Percentiles rank a stretch among this genome's conserved stretches.
phyloP scores from a whole-genome alignment of 2,329 filamentous ascomycete species.

The Aspergillus aculeatus region DNA sequence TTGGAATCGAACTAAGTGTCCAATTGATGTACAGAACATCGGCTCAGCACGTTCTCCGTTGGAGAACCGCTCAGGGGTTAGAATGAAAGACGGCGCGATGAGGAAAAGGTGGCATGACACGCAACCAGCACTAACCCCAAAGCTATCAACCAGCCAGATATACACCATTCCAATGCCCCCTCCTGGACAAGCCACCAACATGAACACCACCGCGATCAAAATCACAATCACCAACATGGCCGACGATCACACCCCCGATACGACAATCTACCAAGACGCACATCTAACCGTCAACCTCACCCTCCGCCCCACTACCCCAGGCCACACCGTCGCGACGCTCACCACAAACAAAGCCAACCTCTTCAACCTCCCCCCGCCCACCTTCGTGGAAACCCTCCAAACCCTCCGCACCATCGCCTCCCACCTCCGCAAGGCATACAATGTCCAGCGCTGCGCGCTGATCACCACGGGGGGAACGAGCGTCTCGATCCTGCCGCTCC shows the following conservation, averaged over 20 bases:
- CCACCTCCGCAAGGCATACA: neutral
- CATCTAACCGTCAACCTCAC: neutral
- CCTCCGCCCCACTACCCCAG: neutral
- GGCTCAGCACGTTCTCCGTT: neutral
- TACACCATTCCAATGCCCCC: neutral
- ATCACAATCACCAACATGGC: neutral
- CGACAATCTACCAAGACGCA: neutral
- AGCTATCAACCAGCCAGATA: neutral
- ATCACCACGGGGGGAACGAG: neutral
- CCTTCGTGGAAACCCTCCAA: neutral
- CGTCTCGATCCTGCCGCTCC: conserved; percentile 2
- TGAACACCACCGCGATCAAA: neutral
- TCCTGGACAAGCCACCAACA: neutral
- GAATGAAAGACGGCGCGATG: neutral
- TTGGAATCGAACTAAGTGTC: too few species aligned
- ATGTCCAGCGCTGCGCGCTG: neutral
- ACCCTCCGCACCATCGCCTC: neutral
- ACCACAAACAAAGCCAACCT: neutral
- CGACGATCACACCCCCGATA: neutral
- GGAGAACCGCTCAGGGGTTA: neutral
- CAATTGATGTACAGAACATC: neutral
- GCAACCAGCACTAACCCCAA: conserved; percentile 1
- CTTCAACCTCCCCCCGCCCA: neutral
- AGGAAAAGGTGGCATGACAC: neutral
- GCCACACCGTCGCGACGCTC: conserved; percentile 3